Percentiles rank a stretch among this genome's conserved stretches.
phyloP scores from a whole-genome alignment of 306 rosid species.

The Rosa chinensis region DNA sequence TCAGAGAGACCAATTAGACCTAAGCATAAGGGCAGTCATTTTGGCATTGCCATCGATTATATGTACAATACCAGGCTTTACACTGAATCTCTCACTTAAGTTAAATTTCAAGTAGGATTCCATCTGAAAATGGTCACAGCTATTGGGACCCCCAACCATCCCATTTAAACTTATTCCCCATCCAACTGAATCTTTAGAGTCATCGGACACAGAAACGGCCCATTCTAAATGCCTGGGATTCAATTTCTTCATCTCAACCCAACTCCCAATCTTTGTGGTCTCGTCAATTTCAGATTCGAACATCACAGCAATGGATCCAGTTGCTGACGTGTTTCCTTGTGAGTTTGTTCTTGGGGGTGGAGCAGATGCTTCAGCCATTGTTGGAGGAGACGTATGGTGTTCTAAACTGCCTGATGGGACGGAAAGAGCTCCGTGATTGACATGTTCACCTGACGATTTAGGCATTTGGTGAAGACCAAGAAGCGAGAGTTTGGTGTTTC shows the following conservation, averaged over 20 bases:
- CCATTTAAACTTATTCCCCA: constrained; percentile 81
- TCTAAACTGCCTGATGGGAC: constrained; percentile 39
- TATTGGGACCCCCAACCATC: constrained; percentile 39
- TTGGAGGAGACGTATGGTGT: constrained; percentile 26
- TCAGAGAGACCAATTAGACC: constrained; percentile 73
- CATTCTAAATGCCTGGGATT: constrained; percentile 49
- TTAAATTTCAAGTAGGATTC: constrained; percentile 70
- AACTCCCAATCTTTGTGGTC: constrained; percentile 62
- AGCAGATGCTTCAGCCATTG: constrained; percentile 32
- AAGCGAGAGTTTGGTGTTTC: constrained; percentile 66
- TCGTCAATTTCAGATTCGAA: constrained; percentile 70
- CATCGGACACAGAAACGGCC: constrained; percentile 63
- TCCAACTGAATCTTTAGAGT: constrained; percentile 69
- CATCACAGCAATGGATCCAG: constrained; percentile 56
- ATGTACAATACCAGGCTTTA: constrained; percentile 78
- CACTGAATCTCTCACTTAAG: constrained; percentile 52
- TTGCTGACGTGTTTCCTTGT: constrained; percentile 11
- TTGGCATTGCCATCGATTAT: constrained; percentile 51
- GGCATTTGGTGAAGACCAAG: constrained; percentile 59
- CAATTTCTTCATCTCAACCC: constrained; percentile 71
- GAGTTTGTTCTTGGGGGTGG: constrained; percentile 25
- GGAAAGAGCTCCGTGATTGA: constrained; percentile 46
- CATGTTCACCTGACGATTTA: constrained; percentile 27
- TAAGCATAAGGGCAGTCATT: constrained; percentile 56
- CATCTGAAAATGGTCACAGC: constrained; percentile 55